phyloP scores from a whole-genome alignment of 1,284 basidiomycete genomes.

The Porodaedalea pini region DNA sequence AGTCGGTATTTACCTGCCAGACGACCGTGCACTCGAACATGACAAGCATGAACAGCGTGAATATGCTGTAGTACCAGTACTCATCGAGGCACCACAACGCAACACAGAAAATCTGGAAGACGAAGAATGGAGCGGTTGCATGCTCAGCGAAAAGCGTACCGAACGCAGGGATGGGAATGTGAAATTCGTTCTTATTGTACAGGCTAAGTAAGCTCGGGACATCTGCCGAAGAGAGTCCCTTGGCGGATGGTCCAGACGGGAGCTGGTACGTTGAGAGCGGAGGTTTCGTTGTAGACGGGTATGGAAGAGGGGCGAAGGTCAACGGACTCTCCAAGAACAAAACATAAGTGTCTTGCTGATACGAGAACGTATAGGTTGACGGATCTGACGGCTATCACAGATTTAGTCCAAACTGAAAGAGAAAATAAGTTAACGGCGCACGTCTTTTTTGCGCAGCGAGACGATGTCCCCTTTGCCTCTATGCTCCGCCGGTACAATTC shows the following conservation, averaged over 20 bases:
- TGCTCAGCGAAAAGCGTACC: conserved; percentile 87
- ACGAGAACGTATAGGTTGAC: conserved; percentile 83
- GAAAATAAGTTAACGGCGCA: conserved; percentile 25
- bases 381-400: conserved; percentile 38
- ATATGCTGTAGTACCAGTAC: conserved; percentile 96
- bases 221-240: conserved; percentile 39
- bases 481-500: conserved; percentile 82
- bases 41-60: conserved; percentile 95
- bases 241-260: conserved; percentile 36
- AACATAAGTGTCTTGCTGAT: conserved; percentile 94
- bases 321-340: conserved; percentile 56
- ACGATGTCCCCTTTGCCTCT: conserved; percentile 93
- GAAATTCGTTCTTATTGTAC: conserved; percentile 91
- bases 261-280: conserved; percentile 67
- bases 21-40: conserved; percentile 97
- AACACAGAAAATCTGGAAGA: conserved; percentile 95
- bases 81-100: conserved; percentile 95
- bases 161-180: conserved; percentile 93
- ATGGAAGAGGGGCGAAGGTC: conserved; percentile 82
- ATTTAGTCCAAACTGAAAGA: not conserved
- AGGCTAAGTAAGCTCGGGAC: conserved; percentile 51
- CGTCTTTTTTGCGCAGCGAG: conserved; percentile 61
- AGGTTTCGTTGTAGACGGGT: conserved; percentile 80
- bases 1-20: conserved; percentile 71
- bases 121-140: conserved; percentile 92